Percentiles rank a stretch among this genome's conserved stretches.
phyloP scores from a whole-genome alignment of 139 green algal genomes.

The Diplosphaera chodatii region DNA sequence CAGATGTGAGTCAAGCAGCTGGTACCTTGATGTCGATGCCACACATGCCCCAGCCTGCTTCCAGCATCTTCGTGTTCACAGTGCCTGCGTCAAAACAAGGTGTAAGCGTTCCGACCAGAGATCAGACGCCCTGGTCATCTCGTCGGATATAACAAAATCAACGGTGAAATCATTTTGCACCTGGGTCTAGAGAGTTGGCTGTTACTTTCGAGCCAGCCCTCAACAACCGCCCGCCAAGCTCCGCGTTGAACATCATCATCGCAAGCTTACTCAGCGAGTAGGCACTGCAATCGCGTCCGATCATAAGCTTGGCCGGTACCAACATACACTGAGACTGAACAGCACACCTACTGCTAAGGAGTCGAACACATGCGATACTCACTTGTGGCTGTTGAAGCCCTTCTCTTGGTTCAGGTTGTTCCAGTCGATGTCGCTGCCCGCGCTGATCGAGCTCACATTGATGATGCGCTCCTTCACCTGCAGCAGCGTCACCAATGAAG shows the following conservation, averaged over 20 bases:
- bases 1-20: too few species aligned
- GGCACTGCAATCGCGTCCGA: too few species aligned
- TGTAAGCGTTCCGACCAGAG: too few species aligned
- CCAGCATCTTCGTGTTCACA: conserved; percentile 73
- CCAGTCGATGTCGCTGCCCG: conserved; percentile 50
- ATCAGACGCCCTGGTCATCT: too few species aligned
- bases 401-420: conserved; percentile 52
- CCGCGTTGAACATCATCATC: conserved; percentile 42
- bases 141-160: too few species aligned
- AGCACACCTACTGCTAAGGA: too few species aligned
- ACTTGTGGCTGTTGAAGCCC: conserved; percentile 16
- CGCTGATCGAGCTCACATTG: conserved; percentile 53
- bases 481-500: too few species aligned
- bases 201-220: conserved; percentile 18
- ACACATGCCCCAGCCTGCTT: conserved; percentile 52
- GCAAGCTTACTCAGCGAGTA: conserved; percentile 62
- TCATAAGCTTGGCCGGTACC: too few species aligned
- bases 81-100: conserved; percentile 7
- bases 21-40: conserved; percentile 42
- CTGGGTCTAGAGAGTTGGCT: conserved; percentile 57
- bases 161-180: too few species aligned
- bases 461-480: conserved; percentile 41
- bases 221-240: conserved; percentile 31
- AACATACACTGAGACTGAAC: too few species aligned
- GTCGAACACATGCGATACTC: not conserved